Base-by-base conservation (phyloP, 352 stramenopile genomes). In the Phytophthora sp. region DNA sequence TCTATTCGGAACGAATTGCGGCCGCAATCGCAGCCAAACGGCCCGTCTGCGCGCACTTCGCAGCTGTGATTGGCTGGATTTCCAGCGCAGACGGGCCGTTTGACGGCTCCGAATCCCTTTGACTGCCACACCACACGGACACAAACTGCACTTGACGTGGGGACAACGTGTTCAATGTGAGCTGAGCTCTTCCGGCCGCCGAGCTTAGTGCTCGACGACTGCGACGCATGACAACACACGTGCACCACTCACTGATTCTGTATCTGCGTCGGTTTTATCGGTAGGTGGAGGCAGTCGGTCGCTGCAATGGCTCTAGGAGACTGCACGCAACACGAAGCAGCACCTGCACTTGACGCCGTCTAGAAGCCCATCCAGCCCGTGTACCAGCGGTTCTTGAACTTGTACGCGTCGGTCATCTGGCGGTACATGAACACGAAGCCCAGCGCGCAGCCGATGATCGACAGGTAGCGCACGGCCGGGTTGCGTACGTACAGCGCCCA, bases 371-470 rank as follows among this genome's bases (percentile, higher is more conserved):
- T 82, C 81, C 81, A 94, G 56, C 85, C 85, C 39, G 76, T 89
- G 83, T 94, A 95, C 87, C 87, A 95, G 56, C 77, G 78, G 74
- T 95, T 95, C 82, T 95, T 95, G 66, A 91, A 87, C 68, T 79
- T 91, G 80, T 95, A 95, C 37, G 76, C 82, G 37, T 65, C 62
- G 54, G 90, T 91, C 84, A 94, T 94, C 55, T 90, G 79, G 60
- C 81, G 82, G 70, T 95, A 95, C 82, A 89, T 87, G 69, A 92
- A 69, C 32, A 92, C 61, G 51, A 95, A 95, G 57, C 82, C 84
- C 31, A 81, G 23, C 27, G 73, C 69, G 56, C 84, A 94, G 49
- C 69, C 57, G 32, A 88, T 41, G 48, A 94, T 84, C 20, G 81
- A 69, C 4, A 66, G 18, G 45, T 85, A 86, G 43, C 87, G 85